phyloP scores from a whole-genome alignment of 169 alveolate genomes.

The Eimeria sp. region DNA sequence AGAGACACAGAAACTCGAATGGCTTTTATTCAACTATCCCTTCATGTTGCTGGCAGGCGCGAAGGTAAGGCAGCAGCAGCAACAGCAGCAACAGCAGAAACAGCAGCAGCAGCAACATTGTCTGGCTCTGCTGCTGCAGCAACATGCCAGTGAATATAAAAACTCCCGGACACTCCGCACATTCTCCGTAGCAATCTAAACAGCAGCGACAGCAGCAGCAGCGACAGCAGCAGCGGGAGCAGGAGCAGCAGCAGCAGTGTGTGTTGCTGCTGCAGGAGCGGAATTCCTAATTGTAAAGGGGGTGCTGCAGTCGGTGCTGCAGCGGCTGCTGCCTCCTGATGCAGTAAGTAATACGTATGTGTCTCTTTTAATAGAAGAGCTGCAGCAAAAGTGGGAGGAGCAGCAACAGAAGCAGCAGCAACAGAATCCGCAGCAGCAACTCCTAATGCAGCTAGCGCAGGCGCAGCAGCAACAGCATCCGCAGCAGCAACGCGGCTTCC shows the following conservation, averaged over 20 bases:
- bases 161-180: constrained; percentile 40
- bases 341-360: constrained; percentile 93
- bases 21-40: constrained; percentile 2
- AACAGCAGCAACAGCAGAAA: constrained; percentile 89
- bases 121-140: constrained; percentile 91
- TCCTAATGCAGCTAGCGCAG: constrained; percentile 17
- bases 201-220: constrained; percentile 88
- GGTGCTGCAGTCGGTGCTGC: constrained; percentile 24
- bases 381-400: constrained; percentile 25
- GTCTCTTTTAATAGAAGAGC: constrained; percentile 63
- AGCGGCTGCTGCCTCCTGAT: constrained; percentile 90
- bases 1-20: constrained; percentile 91
- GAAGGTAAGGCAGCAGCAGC: constrained; percentile 78
- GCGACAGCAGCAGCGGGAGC: constrained; percentile 69
- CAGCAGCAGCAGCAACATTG: too few relatives aligned
- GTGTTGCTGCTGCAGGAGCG: constrained; percentile 9
- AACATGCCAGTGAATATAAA: constrained; percentile 92
- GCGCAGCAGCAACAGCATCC: not conserved
- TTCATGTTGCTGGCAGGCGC: not conserved
- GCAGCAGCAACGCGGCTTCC: not conserved
- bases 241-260: too few relatives aligned
- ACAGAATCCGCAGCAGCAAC: not conserved
- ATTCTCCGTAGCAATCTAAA: constrained; percentile 87
- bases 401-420: constrained; percentile 33
- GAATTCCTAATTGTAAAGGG: not conserved